A percentile compares a stretch with the other conserved stretches of the same genome.
phyloP scores from a whole-genome alignment of 495 filamentous ascomycete genomes.

The Staphylotrichum longicolle region DNA sequence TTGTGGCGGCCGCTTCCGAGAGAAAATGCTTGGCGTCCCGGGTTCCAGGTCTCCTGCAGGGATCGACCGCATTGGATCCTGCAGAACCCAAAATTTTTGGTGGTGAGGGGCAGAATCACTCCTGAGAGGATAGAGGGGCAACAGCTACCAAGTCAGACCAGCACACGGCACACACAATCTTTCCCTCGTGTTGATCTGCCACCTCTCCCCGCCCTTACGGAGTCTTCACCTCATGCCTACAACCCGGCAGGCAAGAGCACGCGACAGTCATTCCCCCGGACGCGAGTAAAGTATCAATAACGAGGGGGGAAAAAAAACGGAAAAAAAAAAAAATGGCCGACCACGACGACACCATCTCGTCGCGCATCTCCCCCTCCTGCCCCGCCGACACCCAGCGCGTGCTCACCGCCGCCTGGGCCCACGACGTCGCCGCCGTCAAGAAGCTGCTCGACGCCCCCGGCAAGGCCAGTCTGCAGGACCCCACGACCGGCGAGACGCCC shows the following conservation, averaged over 20 bases:
- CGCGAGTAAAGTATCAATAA: too few species aligned
- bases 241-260: too few species aligned
- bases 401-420: conserved; percentile 78
- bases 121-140: background rate
- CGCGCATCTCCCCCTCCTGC: conserved; percentile 48
- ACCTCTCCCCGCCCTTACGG: too few species aligned
- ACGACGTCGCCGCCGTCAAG: conserved; percentile 73
- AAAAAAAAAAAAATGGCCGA: conserved; percentile 25
- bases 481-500: conserved; percentile 80
- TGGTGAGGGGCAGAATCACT: conserved; percentile 2
- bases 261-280: too few species aligned
- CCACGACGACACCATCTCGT: conserved; percentile 40
- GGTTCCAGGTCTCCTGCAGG: background rate
- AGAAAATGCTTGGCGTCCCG: background rate
- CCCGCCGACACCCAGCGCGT: conserved; percentile 51
- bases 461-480: conserved; percentile 74
- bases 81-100: background rate
- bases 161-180: background rate
- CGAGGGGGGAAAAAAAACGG: background rate
- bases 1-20: background rate
- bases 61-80: background rate
- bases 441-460: conserved; percentile 63
- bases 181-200: too few species aligned
- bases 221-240: too few species aligned
- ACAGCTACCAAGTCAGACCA: background rate